Base-by-base conservation (phyloP, 2,329 filamentous ascomycete genomes). In the Exophiala xenobiotica region DNA sequence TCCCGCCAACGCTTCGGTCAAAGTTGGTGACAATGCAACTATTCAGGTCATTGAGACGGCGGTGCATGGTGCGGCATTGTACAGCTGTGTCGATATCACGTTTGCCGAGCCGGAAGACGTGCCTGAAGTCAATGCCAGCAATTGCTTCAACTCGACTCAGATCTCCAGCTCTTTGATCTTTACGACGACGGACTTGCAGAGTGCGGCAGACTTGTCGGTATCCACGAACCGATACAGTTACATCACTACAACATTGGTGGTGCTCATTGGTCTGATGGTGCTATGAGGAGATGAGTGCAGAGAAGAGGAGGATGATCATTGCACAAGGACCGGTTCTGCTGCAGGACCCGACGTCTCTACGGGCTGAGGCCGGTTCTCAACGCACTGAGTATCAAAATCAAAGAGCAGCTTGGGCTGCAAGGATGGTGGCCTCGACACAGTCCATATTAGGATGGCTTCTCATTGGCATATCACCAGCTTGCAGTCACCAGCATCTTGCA, bases 81-180 rank as follows among this genome's bases (percentile, higher is more conserved):
- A 86, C 66, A 90, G 87, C 55, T 97, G 93, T 67, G 91, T 95
- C 61, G 92, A 97, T 66, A 95, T 97, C 64, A 92, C 87, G 40
- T 95, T 97, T 63, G 88, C 86, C 41, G 87, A 90, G 1, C 87
- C 88, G 19, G 74, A 82, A 63, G 86, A 95, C 66, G 83, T 95
- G 43, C 75, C 75, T 49, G 76, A 86, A 60, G 88, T 96, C 60
- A 95, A 87, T 66, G 75, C 78, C 53, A 78, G 82, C 11, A 96
- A 96, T 72, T 97, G 92, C 78, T 90, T 86, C 77, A 97, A 97
- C 75, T 88, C 85, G 53, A 83, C 80, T 39, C 76, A 88, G 49
- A 83, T 96, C 61, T 80, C 80, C 57, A 91, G 93, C 74, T 79
- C 87, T 48, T 78, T 85, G 58, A 76, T 96, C 59, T 96, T 90